Conservation (phyloP, 2,329 filamentous ascomycete species). For the Cladobotryum mycophilum region DNA sequence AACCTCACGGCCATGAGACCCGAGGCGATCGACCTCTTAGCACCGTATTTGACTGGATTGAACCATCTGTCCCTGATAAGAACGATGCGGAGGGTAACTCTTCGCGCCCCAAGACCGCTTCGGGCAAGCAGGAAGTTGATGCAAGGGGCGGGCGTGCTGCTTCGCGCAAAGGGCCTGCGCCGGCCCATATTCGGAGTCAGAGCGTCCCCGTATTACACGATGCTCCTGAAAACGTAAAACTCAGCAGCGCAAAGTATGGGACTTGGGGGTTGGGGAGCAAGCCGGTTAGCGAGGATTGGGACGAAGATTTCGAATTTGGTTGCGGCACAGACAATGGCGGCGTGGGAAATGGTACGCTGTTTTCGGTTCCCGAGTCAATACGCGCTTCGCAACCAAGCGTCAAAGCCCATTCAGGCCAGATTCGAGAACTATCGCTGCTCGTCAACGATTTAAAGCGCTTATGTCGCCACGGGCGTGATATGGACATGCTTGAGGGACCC, state of each 20-base stretch:
- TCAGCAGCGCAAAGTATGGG: slow-evolving; percentile 62
- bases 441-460: slow-evolving; percentile 80
- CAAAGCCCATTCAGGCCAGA: slow-evolving; percentile 75
- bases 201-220: slow-evolving; percentile 72
- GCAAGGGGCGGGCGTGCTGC: slow-evolving; percentile 62
- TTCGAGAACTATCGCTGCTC: slow-evolving; percentile 71
- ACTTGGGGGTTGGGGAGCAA: slow-evolving; percentile 79
- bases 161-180: slow-evolving; percentile 61
- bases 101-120: slow-evolving; percentile 66
- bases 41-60: slow-evolving; percentile 74
- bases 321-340: slow-evolving; percentile 34
- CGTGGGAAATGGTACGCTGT: slow-evolving; percentile 26
- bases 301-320: slow-evolving; percentile 79
- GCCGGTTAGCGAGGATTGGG: slow-evolving; percentile 79
- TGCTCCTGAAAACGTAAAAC: slow-evolving; percentile 47
- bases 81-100: slow-evolving; percentile 50
- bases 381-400: slow-evolving; percentile 77
- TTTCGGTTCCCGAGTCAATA: slow-evolving; percentile 63
- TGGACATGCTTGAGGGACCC: slow-evolving; percentile 57
- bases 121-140: slow-evolving; percentile 68
- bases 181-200: slow-evolving; percentile 69
- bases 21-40: slow-evolving; percentile 50
- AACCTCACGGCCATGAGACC: slow-evolving; percentile 18
- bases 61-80: slow-evolving; percentile 57
- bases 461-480: slow-evolving; percentile 60